Base-by-base conservation (phyloP, 495 filamentous ascomycete genomes). In the Penicillium dipodomyicola region DNA sequence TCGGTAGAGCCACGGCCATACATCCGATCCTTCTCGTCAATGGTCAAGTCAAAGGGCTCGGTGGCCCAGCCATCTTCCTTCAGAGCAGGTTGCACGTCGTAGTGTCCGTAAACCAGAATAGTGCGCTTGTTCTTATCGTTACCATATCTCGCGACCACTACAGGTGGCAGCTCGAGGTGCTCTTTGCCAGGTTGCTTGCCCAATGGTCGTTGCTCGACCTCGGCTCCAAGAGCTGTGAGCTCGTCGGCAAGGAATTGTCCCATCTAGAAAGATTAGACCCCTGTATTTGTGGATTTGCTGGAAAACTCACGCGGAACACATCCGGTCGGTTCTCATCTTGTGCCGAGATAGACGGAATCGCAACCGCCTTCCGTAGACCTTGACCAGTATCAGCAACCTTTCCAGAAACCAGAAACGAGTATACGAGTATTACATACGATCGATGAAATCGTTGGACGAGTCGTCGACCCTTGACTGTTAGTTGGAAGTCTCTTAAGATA, bases 81-180 rank as follows among this genome's bases (percentile, higher is more conserved):
- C 68, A 88, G 78, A 39, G 95, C 95, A 4, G 95, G 95, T 73
- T 99, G 95, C 15, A 99, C 95, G 74, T 99, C 95, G 76, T 99
- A 99, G 76, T 99, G 95, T 30, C 95, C 95, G 63, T 99, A 99
- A 23, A 99, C 89, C 44, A 97, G 80, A 62, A 99, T 92, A 9
- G 91, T 97, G 35, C 89, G 85, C 83, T 97, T 97, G 65, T 83
- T 88, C 72, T 87, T 84, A 70, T 96, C 92, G 69, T 82, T 87
- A 54, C 94, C 92, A 70, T 97, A 96, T 20, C 95, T 86, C 43
- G 87, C 92, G 60, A 97, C 81, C 35, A 99, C 82, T 30, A 96
- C 91, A 29, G 95, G 94, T 11, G 95, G 95, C 11, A 99, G 85
- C 25, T 96, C 85, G 61, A 99, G 87, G 56, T 92, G 82, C 64